Evolutionary conservation across 2,329 filamentous ascomycete species (phyloP).

Genomic region (Teratosphaeria gauchensis): DNA sequence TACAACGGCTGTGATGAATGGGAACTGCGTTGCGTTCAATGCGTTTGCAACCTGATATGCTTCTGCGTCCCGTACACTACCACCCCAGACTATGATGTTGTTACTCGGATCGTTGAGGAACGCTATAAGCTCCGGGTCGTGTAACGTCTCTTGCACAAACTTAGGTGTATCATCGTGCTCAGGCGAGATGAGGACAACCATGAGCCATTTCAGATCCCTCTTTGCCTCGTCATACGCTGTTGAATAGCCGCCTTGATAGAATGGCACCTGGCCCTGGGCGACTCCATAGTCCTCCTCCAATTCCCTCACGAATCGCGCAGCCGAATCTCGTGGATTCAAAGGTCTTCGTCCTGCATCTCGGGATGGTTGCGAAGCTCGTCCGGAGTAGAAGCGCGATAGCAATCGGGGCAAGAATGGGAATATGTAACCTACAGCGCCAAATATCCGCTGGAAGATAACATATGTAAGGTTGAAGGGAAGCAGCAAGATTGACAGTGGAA

Average conservation of each 20-base stretch:
- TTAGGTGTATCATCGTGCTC: conserved; percentile 86
- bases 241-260: conserved; percentile 82
- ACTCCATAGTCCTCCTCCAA: conserved; percentile 87
- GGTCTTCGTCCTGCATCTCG: conserved; percentile 57
- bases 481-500: conserved; percentile 68
- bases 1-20: conserved; percentile 76
- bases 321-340: conserved; percentile 76
- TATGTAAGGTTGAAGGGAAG: conserved; percentile 74
- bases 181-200: conserved; percentile 80
- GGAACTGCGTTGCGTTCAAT: conserved; percentile 83
- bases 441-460: conserved; percentile 56
- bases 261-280: conserved; percentile 53
- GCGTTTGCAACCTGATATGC: conserved; percentile 87
- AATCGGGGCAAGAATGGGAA: conserved; percentile 69
- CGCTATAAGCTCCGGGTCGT: conserved; percentile 61
- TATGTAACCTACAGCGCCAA: conserved; percentile 66
- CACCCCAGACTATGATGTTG: conserved; percentile 83
- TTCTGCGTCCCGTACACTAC: conserved; percentile 85
- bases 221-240: conserved; percentile 86
- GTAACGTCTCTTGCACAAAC: conserved; percentile 74
- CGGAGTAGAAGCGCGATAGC: conserved; percentile 42
- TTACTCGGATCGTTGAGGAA: conserved; percentile 68
- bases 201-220: conserved; percentile 77
- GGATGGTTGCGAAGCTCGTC: conserved; percentile 46
- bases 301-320: conserved; percentile 78